Conservation (phyloP, 164 flowering plant genomes). For the Berberis thunbergii region DNA sequence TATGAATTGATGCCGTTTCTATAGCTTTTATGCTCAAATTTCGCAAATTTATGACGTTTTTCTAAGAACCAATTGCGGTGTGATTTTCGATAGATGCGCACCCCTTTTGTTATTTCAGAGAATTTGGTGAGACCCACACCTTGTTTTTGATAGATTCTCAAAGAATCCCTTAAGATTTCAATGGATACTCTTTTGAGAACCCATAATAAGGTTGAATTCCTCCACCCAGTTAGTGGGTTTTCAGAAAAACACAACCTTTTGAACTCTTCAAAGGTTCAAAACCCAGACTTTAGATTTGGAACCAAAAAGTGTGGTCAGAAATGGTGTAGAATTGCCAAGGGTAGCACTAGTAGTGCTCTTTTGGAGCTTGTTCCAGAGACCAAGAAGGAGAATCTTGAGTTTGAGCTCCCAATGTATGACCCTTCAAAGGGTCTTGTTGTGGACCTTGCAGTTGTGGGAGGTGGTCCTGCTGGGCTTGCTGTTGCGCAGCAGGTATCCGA, state of each 20-base stretch:
- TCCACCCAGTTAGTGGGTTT: conserved; percentile 46
- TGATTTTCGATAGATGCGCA: too few species aligned
- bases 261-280: conserved; percentile 31
- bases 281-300: conserved; percentile 24
- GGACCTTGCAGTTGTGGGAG: conserved; percentile 67
- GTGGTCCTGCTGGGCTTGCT: conserved; percentile 95
- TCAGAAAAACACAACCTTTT: conserved; percentile 31
- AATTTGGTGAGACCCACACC: too few species aligned
- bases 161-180: not conserved
- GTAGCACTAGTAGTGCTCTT: conserved; percentile 51
- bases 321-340: conserved; percentile 21
- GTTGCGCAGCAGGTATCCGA: conserved; percentile 88
- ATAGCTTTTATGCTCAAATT: too few species aligned
- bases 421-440: conserved; percentile 60
- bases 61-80: too few species aligned
- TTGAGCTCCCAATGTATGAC: conserved; percentile 79
- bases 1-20: too few species aligned
- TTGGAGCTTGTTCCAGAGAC: conserved; percentile 83
- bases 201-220: conserved; percentile 52
- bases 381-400: conserved; percentile 73
- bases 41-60: too few species aligned
- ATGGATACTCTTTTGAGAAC: conserved; percentile 78
- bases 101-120: too few species aligned
- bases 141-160: too few species aligned
- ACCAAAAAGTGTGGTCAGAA: conserved; percentile 21